Evolutionary conservation across 139 green algal genomes (phyloP).

Genomic region (Closterium sp.): DNA sequence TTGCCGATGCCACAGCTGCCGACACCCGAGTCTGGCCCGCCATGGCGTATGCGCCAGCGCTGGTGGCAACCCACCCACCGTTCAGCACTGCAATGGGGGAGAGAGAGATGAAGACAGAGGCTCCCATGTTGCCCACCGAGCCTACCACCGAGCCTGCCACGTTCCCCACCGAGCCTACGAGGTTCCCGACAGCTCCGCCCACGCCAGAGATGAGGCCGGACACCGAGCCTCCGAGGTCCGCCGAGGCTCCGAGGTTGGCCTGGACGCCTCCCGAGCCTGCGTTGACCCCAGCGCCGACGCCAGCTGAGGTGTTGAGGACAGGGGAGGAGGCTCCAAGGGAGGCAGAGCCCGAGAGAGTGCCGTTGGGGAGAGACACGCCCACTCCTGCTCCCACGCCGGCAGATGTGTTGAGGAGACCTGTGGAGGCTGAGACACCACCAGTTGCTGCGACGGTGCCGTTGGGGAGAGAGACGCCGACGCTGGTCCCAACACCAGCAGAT

Average conservation of each 20-base stretch:
- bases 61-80: background rate
- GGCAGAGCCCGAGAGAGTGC: background rate
- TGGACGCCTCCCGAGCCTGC: background rate
- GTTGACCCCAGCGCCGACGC: background rate
- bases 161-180: background rate
- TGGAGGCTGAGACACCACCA: background rate
- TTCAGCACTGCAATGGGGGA: background rate
- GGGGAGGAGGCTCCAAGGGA: background rate
- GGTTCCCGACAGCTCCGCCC: background rate
- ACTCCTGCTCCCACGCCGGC: background rate
- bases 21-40: background rate
- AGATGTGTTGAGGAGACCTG: background rate
- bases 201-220: background rate
- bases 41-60: background rate
- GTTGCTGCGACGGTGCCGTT: background rate
- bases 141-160: background rate
- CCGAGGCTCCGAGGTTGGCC: background rate
- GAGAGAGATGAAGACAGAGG: background rate
- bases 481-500: background rate
- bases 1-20: background rate
- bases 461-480: background rate
- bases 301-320: background rate
- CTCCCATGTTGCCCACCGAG: background rate
- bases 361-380: background rate
- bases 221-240: background rate